Percentiles rank a stretch among this genome's conserved stretches.
These are phyloP conservation scores for Rhodotorula paludigena DNA, from an alignment of 768 basidiomycete genomes.

Conservation along the genomic window DNA sequence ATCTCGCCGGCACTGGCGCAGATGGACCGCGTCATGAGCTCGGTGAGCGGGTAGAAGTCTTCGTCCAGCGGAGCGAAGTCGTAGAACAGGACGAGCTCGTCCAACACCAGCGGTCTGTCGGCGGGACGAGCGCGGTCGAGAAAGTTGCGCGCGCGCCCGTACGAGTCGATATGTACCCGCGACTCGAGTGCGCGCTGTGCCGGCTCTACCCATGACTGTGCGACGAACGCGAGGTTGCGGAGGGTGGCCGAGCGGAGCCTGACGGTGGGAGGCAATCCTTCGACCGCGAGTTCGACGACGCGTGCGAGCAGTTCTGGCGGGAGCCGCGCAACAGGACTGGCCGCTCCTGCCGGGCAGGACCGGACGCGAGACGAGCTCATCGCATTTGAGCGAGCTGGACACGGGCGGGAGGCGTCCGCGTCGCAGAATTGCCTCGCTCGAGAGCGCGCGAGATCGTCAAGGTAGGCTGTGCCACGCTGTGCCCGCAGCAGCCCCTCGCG, in stretches of 20 bases:
- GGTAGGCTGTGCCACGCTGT: too few relatives aligned
- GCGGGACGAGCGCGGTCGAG: background rate
- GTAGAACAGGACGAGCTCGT: conserved; percentile 29
- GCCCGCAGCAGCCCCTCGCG: too few relatives aligned
- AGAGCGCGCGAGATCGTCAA: too few relatives aligned
- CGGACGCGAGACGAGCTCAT: too few relatives aligned
- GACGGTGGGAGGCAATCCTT: conserved; percentile 7
- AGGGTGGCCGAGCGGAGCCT: conserved; percentile 4
- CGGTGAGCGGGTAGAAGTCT: conserved; percentile 16
- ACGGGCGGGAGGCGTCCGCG: too few relatives aligned
- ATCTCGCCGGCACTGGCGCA: background rate
- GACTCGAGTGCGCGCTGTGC: conserved; percentile 24
- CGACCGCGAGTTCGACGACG: conserved; percentile 23
- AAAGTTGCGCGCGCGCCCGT: background rate
- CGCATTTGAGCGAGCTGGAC: too few relatives aligned
- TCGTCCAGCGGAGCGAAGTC: conserved; percentile 23
- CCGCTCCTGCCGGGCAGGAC: too few relatives aligned
- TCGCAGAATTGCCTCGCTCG: too few relatives aligned
- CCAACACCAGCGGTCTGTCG: background rate
- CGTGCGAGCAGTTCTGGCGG: conserved; percentile 19
- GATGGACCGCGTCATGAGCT: background rate
- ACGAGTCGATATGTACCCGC: conserved; percentile 18
- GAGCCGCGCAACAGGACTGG: background rate
- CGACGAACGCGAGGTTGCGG: conserved; percentile 12
- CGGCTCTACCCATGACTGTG: background rate